A percentile compares a stretch with the other conserved stretches of the same genome.
Conservation (phyloP, 495 filamentous ascomycete species). For the Letharia lupina region DNA sequence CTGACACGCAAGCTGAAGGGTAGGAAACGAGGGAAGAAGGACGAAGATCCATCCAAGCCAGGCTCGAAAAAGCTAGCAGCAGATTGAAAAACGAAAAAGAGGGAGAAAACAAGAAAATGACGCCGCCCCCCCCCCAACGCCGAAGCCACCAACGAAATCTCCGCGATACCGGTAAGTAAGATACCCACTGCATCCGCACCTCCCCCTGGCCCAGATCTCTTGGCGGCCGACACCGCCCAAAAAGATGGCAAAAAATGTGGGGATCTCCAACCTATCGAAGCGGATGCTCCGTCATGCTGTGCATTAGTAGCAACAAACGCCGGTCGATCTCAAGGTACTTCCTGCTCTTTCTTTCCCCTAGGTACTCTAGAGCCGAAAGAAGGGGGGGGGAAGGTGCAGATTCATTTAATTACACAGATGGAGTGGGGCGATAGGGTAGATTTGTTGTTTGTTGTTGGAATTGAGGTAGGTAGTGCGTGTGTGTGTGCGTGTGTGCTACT, state of each 20-base stretch:
- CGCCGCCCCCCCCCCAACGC: background rate
- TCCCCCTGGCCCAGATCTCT: background rate
- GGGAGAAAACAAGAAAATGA: background rate
- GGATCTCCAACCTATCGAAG: background rate
- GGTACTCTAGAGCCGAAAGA: too few relatives aligned
- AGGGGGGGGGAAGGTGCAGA: too few relatives aligned
- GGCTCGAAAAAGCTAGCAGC: too few relatives aligned
- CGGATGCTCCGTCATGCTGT: background rate
- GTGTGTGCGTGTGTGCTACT: too few relatives aligned
- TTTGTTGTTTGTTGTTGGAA: too few relatives aligned
- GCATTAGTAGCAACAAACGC: background rate
- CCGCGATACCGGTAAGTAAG: background rate
- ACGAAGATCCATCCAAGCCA: too few relatives aligned
- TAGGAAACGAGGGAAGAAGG: too few relatives aligned
- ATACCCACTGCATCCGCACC: background rate
- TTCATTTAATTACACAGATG: too few relatives aligned
- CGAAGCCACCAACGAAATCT: conserved; percentile 1
- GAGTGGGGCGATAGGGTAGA: too few relatives aligned
- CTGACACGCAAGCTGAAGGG: too few relatives aligned
- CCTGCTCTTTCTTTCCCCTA: too few relatives aligned
- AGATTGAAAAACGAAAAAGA: background rate
- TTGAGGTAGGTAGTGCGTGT: too few relatives aligned
- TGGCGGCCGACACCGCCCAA: background rate
- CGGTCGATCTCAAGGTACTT: background rate
- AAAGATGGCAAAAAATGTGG: background rate